A percentile compares a stretch with the other conserved stretches of the same genome.
phyloP scores from a whole-genome alignment of 257 asterid genomes.

The Nicotiana sylvestris region DNA sequence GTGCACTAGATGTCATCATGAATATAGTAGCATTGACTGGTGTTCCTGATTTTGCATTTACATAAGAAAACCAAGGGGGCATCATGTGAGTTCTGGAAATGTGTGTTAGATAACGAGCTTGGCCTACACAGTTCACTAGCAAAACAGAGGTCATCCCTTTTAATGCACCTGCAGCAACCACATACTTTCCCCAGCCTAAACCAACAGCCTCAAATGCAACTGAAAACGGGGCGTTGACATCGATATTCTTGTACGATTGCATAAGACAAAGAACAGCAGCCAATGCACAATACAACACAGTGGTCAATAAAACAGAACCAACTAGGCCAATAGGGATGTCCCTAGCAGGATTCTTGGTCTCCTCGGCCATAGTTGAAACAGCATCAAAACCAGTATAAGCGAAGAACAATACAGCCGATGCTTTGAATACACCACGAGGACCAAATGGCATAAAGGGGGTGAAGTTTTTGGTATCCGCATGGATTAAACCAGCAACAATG shows the following conservation, averaged over 20 bases:
- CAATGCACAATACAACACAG: not conserved
- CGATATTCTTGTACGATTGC: not conserved
- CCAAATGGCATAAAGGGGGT: conserved; percentile 1
- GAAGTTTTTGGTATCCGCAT: not conserved
- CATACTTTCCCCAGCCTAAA: not conserved
- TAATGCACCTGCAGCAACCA: not conserved
- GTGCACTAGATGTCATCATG: not conserved
- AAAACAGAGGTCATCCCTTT: conserved; percentile 2
- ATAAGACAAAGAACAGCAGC: not conserved
- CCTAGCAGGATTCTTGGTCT: not conserved
- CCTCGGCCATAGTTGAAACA: not conserved
- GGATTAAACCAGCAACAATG: not conserved
- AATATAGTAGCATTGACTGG: not conserved
- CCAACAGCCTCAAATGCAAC: not conserved
- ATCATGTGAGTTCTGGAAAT: not conserved
- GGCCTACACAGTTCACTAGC: not conserved
- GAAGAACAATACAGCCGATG: not conserved
- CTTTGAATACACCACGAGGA: conserved; percentile 5
- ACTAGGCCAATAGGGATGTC: not conserved
- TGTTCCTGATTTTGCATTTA: not conserved
- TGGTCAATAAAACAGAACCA: not conserved
- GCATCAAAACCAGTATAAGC: not conserved
- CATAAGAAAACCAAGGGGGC: not conserved
- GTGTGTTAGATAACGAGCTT: not conserved
- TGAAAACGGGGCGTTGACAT: not conserved